Percentiles rank a stretch among this genome's conserved stretches.
phyloP scores from a whole-genome alignment of 202 grass and related monocot genomes.

The Zizania palustris region DNA sequence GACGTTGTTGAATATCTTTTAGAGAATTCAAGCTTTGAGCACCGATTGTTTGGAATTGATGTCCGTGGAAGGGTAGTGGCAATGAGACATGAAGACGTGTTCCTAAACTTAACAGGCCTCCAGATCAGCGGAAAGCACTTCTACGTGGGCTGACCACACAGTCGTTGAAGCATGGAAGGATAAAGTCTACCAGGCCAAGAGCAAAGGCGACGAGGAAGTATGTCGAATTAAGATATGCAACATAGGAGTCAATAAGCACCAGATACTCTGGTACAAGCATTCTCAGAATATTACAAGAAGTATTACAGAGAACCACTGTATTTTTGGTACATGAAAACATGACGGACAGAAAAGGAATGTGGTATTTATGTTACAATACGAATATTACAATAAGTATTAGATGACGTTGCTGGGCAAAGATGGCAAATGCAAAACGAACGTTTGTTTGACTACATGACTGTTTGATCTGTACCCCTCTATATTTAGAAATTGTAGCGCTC shows the following conservation, averaged over 20 bases:
- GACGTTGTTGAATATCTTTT: neutral
- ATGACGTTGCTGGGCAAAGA: neutral
- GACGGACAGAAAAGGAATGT: neutral
- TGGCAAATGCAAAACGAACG: neutral
- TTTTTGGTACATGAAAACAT: neutral
- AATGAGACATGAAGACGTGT: conserved; percentile 80
- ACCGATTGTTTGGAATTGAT: conserved; percentile 46
- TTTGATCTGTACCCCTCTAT: neutral
- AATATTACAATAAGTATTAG: neutral
- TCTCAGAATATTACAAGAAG: neutral
- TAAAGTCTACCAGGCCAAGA: conserved; percentile 81
- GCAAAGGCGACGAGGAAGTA: conserved; percentile 88
- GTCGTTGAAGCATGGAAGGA: conserved; percentile 76
- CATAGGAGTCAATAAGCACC: neutral
- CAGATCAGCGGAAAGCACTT: conserved; percentile 82
- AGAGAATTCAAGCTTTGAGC: conserved; percentile 59
- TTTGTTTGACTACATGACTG: neutral
- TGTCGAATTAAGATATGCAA: conserved; percentile 24
- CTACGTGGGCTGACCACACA: conserved; percentile 83
- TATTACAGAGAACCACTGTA: neutral
- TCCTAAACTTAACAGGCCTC: conserved; percentile 75
- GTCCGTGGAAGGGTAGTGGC: conserved; percentile 56
- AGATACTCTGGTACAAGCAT: neutral
- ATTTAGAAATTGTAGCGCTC: neutral
- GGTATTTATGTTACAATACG: neutral